phyloP scores from a whole-genome alignment of 2,329 filamentous ascomycete genomes.

The Seiridium unicorne region DNA sequence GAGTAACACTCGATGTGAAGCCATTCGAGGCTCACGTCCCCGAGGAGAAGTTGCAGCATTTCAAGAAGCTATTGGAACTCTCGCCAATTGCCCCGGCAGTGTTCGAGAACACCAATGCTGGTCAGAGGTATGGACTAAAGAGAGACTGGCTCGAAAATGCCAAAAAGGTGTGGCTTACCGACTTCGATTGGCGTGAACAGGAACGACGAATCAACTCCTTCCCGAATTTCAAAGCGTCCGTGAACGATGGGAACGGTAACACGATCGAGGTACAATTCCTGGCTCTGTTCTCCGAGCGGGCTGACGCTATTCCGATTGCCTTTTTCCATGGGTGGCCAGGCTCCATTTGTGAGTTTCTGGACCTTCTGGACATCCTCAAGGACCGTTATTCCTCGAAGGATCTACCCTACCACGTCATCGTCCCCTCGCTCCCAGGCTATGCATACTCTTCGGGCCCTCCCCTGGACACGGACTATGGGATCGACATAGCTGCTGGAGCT shows the following conservation, averaged over 20 bases:
- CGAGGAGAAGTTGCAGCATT: slow-evolving; percentile 3
- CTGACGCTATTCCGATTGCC: slow-evolving; percentile 47
- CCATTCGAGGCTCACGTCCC: neutral
- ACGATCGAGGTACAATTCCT: slow-evolving; percentile 48
- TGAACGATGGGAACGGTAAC: slow-evolving; percentile 24
- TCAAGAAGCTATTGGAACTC: slow-evolving; percentile 6
- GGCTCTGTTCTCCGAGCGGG: slow-evolving; percentile 50
- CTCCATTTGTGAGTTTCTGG: slow-evolving; percentile 54
- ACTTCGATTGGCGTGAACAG: slow-evolving; percentile 38
- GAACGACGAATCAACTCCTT: slow-evolving; percentile 41
- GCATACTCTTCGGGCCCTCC: slow-evolving; percentile 48
- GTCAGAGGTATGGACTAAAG: slow-evolving; percentile 7
- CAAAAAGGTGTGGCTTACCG: slow-evolving; percentile 4
- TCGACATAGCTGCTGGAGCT: slow-evolving; percentile 37
- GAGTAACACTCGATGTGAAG: neutral
- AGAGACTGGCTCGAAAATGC: slow-evolving; percentile 7
- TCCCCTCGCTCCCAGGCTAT: slow-evolving; percentile 55
- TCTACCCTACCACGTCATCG: slow-evolving; percentile 56
- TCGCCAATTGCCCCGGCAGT: slow-evolving; percentile 6
- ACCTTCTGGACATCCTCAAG: slow-evolving; percentile 43
- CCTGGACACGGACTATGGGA: slow-evolving; percentile 38
- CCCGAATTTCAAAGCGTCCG: slow-evolving; percentile 41
- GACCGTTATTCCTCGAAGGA: slow-evolving; percentile 45
- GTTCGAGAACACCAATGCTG: slow-evolving; percentile 3
- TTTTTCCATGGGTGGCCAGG: slow-evolving; percentile 57